These are phyloP conservation scores for Smittium culicis DNA, from an alignment of 371 early-diverging fungal genomes.

Conservation along the genomic window DNA sequence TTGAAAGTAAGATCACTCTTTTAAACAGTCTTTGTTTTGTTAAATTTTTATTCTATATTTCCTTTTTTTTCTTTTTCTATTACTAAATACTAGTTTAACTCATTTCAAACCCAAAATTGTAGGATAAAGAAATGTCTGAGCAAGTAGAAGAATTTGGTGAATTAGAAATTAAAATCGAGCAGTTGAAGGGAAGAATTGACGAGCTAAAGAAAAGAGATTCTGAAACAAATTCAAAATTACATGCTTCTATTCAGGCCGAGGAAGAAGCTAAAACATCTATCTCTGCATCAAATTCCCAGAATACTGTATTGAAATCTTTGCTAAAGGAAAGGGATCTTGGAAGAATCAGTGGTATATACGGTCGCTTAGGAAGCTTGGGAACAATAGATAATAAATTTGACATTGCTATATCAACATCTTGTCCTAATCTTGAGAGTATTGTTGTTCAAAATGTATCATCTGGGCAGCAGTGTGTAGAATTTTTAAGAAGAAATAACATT, in stretches of 20 bases:
- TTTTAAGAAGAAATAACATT: slow-evolving; percentile 68
- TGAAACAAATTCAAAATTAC: slow-evolving; percentile 24
- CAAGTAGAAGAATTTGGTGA: slow-evolving; percentile 38
- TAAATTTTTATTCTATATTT: too few relatives aligned
- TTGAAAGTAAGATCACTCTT: slow-evolving; percentile 19
- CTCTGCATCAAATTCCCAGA: slow-evolving; percentile 53
- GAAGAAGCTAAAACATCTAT: slow-evolving; percentile 32
- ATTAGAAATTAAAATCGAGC: slow-evolving; percentile 28
- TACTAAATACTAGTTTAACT: slow-evolving; percentile 8
- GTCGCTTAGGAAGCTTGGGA: slow-evolving; percentile 93
- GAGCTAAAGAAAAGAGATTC: slow-evolving; percentile 38
- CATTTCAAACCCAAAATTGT: slow-evolving; percentile 15
- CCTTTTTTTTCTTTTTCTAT: background rate
- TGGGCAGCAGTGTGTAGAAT: slow-evolving; percentile 87
- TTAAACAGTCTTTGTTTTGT: too few relatives aligned
- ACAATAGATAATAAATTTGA: slow-evolving; percentile 90
- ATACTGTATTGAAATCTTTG: slow-evolving; percentile 55
- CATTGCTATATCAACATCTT: slow-evolving; percentile 91
- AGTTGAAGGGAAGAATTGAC: slow-evolving; percentile 12
- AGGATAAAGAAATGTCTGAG: slow-evolving; percentile 14
- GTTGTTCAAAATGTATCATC: slow-evolving; percentile 91
- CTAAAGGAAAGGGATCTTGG: slow-evolving; percentile 67
- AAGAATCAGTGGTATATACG: slow-evolving; percentile 73
- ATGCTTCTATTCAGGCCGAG: slow-evolving; percentile 20
- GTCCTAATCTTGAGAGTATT: slow-evolving; percentile 73